Conservation (phyloP, 495 filamentous ascomycete genomes). For the Hypoxylon fuscum region DNA sequence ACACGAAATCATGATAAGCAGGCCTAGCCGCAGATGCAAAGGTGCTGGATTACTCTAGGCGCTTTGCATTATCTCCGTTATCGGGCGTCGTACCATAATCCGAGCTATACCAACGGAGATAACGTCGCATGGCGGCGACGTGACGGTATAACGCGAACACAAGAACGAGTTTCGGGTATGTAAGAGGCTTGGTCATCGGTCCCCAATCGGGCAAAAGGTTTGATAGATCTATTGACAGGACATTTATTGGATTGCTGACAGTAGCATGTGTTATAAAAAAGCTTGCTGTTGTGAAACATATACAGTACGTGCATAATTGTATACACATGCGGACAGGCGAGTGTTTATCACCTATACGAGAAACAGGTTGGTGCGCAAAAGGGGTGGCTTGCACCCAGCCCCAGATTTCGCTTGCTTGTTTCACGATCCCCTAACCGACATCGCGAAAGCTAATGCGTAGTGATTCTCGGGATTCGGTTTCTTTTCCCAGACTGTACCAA, state of each 20-base stretch:
- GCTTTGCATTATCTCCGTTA: constrained; percentile 42
- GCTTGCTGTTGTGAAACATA: constrained; percentile 6
- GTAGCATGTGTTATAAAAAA: background rate
- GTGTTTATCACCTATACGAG: background rate
- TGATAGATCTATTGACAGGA: constrained; percentile 12
- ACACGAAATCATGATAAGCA: constrained; percentile 32
- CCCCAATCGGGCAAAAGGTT: constrained; percentile 3
- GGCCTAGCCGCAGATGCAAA: constrained; percentile 29
- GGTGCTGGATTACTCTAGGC: constrained; percentile 18
- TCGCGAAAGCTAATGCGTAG: constrained; percentile 27
- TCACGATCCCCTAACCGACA: constrained; percentile 14
- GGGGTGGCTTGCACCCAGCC: constrained; percentile 10
- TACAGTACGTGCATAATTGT: constrained; percentile 10
- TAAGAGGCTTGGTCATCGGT: constrained; percentile 19
- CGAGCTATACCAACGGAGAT: constrained; percentile 34
- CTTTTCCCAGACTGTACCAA: constrained; percentile 10
- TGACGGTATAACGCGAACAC: constrained; percentile 11
- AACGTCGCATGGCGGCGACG: constrained; percentile 27
- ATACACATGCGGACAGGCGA: constrained; percentile 2
- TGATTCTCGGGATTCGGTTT: constrained; percentile 37
- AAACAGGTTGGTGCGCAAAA: background rate
- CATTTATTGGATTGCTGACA: background rate
- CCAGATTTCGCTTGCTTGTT: constrained; percentile 3
- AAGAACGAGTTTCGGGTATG: constrained; percentile 18
- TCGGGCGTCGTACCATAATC: constrained; percentile 32